Conservation (phyloP, 2,329 filamentous ascomycete genomes). For the Trematosphaeria pertusa region DNA sequence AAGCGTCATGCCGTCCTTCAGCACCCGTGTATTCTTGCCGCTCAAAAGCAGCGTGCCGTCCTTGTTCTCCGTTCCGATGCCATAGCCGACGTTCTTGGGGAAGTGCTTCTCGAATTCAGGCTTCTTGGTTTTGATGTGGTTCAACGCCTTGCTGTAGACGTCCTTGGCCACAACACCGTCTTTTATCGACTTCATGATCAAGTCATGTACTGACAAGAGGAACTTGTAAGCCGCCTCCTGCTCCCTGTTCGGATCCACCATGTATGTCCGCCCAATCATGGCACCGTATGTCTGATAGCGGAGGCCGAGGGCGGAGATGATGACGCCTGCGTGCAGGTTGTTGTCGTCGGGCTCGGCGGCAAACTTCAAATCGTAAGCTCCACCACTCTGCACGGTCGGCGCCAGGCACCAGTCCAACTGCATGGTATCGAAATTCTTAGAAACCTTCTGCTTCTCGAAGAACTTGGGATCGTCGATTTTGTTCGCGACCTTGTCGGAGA, state of each 20-base stretch:
- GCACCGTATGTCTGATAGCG: slow-evolving; percentile 97
- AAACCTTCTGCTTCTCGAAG: slow-evolving; percentile 86
- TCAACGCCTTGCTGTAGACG: slow-evolving; percentile 85
- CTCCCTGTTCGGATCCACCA: slow-evolving; percentile 95
- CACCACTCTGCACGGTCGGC: slow-evolving; percentile 91
- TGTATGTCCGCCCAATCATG: slow-evolving; percentile 88
- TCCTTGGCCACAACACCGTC: slow-evolving; percentile 89
- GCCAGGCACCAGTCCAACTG: slow-evolving; percentile 95
- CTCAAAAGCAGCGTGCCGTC: slow-evolving; percentile 85
- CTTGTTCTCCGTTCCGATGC: slow-evolving; percentile 89
- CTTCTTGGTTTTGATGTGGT: slow-evolving; percentile 84
- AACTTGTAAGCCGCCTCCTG: slow-evolving; percentile 96
- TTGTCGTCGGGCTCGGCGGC: slow-evolving; percentile 78
- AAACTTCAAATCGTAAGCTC: slow-evolving; percentile 90
- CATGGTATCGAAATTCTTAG: slow-evolving; percentile 82
- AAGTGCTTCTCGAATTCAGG: slow-evolving; percentile 96
- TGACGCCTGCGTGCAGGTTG: slow-evolving; percentile 87
- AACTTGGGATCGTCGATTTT: slow-evolving; percentile 95
- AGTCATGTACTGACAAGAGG: slow-evolving; percentile 80
- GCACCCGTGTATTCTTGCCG: slow-evolving; percentile 78
- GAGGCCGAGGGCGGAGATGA: slow-evolving; percentile 88
- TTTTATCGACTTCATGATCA: slow-evolving; percentile 88
- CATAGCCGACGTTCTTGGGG: slow-evolving; percentile 87
- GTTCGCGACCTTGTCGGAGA: slow-evolving; percentile 85
- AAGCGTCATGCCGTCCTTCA: slow-evolving; percentile 98